Evolutionary conservation across 1,284 basidiomycete species (phyloP), one percentile per base, ranked within the genome.

Genomic region (Phlebopus sp.): DNA sequence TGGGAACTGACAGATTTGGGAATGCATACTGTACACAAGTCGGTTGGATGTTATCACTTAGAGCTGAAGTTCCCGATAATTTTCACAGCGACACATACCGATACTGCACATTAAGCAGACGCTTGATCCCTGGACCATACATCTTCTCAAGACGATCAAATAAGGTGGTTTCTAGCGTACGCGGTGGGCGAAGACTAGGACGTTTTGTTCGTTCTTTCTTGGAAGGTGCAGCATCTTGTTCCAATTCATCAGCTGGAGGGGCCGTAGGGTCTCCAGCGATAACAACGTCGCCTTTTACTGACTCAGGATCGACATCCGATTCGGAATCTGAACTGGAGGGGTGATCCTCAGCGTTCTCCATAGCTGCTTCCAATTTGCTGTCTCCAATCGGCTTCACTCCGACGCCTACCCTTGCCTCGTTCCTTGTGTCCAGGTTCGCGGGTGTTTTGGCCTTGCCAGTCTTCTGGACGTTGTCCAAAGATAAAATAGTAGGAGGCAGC

Each of bases 401-500:
- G 9, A 23, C 21, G 6, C 21, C 21, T n/a, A 29, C 21, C n/a
- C 45, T 11, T 17, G 45, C 9, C 19, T 21, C 23, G n/a, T 50
- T 48, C n/a, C 37, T 35, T 10, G 46, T 11, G 15, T 9, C 29
- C 36, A 10, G 35, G 9, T 42, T 49, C 23, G 29, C 17, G 6
- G 8, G 18, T 31, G 44, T 25, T 37, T 63, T 47, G 11, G 0
- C 27, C 34, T 41, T 48, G 2, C 8, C 46, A 48, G 68, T 62
- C 47, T 70, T 70, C 48, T 65, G 63, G 25, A 66, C 64, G 21
- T 69, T 66, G 53, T 78, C 69, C 2, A 75, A 59, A 8, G 90
- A 89, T 38, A 95, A 76, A 44, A 99, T 84, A 0, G 96, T 98
- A 0, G 96, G 97, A 0, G 94, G 94, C 2, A 99, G 75, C 68